These are phyloP conservation scores for Metschnikowia picachoensis DNA, from an alignment of 805 yeast genomes.

Conservation along the genomic window DNA sequence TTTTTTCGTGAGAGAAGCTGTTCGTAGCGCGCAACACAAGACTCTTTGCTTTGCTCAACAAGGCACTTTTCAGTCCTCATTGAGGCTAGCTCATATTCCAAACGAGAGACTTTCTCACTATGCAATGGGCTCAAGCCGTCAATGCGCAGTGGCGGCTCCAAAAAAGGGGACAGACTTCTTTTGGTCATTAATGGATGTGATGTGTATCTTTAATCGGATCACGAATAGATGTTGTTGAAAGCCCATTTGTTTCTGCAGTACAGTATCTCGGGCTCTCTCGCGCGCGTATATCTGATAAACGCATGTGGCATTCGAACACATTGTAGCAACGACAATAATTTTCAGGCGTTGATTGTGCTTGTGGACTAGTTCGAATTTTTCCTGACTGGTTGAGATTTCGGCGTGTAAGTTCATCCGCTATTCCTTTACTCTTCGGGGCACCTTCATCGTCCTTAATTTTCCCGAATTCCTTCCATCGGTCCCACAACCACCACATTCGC, in stretches of 20 bases:
- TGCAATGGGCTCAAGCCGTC: background rate
- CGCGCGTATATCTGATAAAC: no score
- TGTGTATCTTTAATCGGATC: no score
- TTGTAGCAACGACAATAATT: background rate
- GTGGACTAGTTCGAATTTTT: no score
- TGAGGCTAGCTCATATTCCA: slow-evolving; percentile 33
- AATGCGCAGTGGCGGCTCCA: slow-evolving; percentile 16
- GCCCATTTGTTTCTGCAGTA: background rate
- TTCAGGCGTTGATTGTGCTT: no score
- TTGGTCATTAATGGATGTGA: slow-evolving; percentile 8
- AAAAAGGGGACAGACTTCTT: slow-evolving; percentile 18
- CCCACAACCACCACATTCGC: background rate
- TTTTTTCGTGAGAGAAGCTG: slow-evolving; percentile 28
- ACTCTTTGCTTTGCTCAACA: slow-evolving; percentile 25
- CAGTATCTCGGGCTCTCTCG: no score
- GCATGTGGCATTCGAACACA: background rate
- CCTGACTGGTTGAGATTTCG: no score
- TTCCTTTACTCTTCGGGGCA: no score
- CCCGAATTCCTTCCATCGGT: no score
- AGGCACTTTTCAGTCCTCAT: slow-evolving; percentile 33
- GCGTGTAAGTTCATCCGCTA: no score
- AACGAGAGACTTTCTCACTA: slow-evolving; percentile 15
- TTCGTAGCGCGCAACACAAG: slow-evolving; percentile 22
- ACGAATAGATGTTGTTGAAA: no score
- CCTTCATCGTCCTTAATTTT: no score